These are phyloP conservation scores for Fusarium beomiforme DNA, from an alignment of 2,329 filamentous ascomycete genomes.

Conservation along the genomic window DNA sequence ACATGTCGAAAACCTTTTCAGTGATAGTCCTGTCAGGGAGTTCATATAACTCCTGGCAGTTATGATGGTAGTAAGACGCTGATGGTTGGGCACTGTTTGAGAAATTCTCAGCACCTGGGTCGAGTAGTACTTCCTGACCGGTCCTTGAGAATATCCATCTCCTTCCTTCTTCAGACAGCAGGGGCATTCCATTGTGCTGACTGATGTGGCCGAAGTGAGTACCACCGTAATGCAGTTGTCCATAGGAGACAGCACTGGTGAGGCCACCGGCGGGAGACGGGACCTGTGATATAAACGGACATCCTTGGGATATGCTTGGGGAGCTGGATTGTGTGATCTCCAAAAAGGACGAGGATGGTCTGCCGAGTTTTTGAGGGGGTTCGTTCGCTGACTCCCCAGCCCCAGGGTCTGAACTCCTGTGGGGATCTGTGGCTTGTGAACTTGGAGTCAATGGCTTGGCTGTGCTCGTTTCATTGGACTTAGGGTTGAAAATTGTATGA, in stretches of 20 bases:
- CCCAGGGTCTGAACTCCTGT: not conserved
- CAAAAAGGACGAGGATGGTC: constrained; percentile 1
- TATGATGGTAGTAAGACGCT: not conserved
- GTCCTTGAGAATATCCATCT: constrained; percentile 34
- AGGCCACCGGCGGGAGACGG: constrained; percentile 7
- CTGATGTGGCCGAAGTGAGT: constrained; percentile 39
- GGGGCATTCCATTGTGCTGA: constrained; percentile 37
- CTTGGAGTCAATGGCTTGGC: constrained; percentile 4
- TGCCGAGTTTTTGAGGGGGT: not conserved
- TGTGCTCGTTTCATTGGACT: not conserved
- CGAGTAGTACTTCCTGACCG: constrained; percentile 13
- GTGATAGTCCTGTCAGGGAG: constrained; percentile 42
- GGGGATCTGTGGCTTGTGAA: not conserved
- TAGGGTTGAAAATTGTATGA: constrained; percentile 21
- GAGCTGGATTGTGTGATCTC: constrained; percentile 11
- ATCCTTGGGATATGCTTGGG: not conserved
- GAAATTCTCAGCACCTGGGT: not conserved
- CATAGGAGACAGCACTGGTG: constrained; percentile 29
- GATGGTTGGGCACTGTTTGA: not conserved
- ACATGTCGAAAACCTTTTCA: constrained; percentile 38
- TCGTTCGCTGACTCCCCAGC: not conserved
- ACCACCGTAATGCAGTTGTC: constrained; percentile 39
- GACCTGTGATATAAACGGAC: too few species aligned
- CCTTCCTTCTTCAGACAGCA: constrained; percentile 34
- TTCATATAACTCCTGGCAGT: constrained; percentile 8